Conservation (phyloP, 2,329 filamentous ascomycete species). For the Sclerotinia subarctica region DNA sequence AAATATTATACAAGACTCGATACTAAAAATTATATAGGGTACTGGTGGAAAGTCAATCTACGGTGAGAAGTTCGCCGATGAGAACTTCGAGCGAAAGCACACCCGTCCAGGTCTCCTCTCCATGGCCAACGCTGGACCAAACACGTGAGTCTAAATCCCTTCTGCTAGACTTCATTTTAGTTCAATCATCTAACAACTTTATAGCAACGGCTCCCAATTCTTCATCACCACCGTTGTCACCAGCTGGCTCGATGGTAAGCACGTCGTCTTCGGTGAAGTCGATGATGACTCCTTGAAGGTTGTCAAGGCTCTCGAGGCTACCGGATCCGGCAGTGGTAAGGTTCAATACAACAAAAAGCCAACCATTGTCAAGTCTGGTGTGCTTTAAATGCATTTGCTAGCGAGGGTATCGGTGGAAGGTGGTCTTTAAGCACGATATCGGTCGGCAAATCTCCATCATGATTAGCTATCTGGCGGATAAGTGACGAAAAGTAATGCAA, state of each 20-base stretch:
- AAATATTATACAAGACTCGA: constrained; percentile 43
- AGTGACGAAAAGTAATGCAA: constrained; percentile 21
- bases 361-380: constrained; percentile 54
- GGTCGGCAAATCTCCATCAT: constrained; percentile 19
- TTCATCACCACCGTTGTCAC: constrained; percentile 96
- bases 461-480: constrained; percentile 19
- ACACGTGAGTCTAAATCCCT: constrained; percentile 67
- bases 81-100: constrained; percentile 84
- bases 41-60: constrained; percentile 90
- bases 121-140: constrained; percentile 93
- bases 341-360: constrained; percentile 56
- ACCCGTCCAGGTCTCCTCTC: constrained; percentile 73
- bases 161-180: constrained; percentile 62
- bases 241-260: constrained; percentile 91
- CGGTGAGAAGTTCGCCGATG: constrained; percentile 88
- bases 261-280: constrained; percentile 88
- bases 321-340: constrained; percentile 53
- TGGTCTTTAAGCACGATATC: constrained; percentile 21
- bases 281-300: constrained; percentile 44
- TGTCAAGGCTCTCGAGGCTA: constrained; percentile 61
- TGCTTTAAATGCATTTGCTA: constrained; percentile 28
- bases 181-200: constrained; percentile 40
- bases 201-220: constrained; percentile 96
- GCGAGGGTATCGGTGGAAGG: constrained; percentile 39
- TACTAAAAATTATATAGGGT: constrained; percentile 63